These are phyloP conservation scores for Puccinellia tenuiflora DNA, from an alignment of 176 grass and related monocot genomes.

Conservation along the genomic window DNA sequence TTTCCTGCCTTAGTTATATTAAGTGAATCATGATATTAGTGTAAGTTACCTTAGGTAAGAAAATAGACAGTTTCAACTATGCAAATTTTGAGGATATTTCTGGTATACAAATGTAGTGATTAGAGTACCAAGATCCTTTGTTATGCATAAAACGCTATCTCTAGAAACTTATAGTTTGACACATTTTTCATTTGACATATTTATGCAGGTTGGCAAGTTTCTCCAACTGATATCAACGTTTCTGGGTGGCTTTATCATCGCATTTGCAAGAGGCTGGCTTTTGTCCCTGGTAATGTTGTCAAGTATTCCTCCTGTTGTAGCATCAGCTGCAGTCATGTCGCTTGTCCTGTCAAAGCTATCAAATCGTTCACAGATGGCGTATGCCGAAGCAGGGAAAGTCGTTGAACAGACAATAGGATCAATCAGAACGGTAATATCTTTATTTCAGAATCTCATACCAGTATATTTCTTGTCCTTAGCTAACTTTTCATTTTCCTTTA, in stretches of 20 bases:
- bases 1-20: neutral
- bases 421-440: conserved; percentile 60
- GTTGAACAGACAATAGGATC: conserved; percentile 73
- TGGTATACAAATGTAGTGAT: neutral
- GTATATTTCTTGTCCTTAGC: neutral
- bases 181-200: neutral
- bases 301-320: conserved; percentile 44
- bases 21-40: neutral
- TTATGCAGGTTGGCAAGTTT: conserved; percentile 56
- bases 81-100: neutral
- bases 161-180: neutral
- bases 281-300: conserved; percentile 56
- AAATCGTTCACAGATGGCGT: conserved; percentile 52
- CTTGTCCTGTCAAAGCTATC: conserved; percentile 48
- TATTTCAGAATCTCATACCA: neutral
- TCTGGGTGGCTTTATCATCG: conserved; percentile 49
- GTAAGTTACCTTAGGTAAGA: neutral
- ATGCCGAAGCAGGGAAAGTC: conserved; percentile 63
- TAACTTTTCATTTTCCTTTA: neutral
- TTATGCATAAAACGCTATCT: neutral
- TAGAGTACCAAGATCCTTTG: neutral
- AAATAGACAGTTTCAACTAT: neutral
- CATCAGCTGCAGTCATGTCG: conserved; percentile 50
- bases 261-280: conserved; percentile 63
- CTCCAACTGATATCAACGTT: conserved; percentile 56